Base-by-base conservation (phyloP, 495 filamentous ascomycete species). In the Sporormia fimetaria region DNA sequence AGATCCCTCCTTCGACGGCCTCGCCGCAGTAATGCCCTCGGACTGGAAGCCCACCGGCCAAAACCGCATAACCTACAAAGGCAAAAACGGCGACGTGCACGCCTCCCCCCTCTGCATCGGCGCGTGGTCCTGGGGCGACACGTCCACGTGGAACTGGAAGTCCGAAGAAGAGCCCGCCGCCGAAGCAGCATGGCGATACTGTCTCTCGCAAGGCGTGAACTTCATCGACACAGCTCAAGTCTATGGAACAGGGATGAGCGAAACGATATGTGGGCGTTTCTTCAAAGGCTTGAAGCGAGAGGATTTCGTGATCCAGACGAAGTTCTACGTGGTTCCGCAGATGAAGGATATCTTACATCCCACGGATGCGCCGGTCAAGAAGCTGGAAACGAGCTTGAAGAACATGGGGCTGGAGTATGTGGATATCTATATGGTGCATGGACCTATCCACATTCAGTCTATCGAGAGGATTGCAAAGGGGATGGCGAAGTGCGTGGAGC, bases 101-200 rank as follows among this genome's bases (percentile, higher is more conserved):
- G 54, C 60, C 12, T 54, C 62, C 0, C 55, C 57, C 33, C 40
- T 66, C 28, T 61, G 50, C 39, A 57, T 63, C 33, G 61, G 64
- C 1, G 57, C 58, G 9, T 67, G 60, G 63, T 33, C 62, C 11
- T 66, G 64, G 64, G 64, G 64, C 28, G 61, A 67, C 52, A 64
- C 53, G 25, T 50, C 61, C 3, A 67, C 63, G n/a, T 66, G 48
- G 23, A 36, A 51, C 20, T 67, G 63, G 42, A 36, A 59, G 11
- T 29, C 47, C 0, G 52, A 52, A 11, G 64, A 67, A 32, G 44
- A 52, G 0, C 61, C 59, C 0, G 44, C 36, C 0, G 52, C 66
- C 21, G 42, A 63, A 18, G 54, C 49, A 32, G 64, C 58, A 18
- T 67, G 63, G 63, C 32, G 52, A 27, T 42, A 54, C 15, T 43